A percentile compares a stretch with the other conserved stretches of the same genome.
Conservation (phyloP, 208 protist genomes). For the Novymonas esmeraldas region DNA sequence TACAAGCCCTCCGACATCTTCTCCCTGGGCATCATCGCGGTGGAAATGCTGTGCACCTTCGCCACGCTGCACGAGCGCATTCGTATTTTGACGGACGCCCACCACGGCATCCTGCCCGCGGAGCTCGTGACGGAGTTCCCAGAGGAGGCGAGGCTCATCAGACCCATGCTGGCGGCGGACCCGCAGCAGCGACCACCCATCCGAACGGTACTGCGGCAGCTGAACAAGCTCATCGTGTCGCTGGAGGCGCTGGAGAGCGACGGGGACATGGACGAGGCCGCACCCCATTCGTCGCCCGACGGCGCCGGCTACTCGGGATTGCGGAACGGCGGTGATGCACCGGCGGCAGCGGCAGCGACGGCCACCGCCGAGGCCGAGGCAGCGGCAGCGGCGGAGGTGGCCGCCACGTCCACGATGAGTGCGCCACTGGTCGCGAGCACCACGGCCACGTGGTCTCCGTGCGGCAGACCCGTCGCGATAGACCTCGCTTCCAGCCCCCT, state of each 20-base stretch:
- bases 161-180: conserved; percentile 42
- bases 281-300: neutral
- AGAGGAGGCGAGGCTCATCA: conserved; percentile 57
- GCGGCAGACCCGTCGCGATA: neutral
- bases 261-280: conserved; percentile 11
- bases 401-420: too few species aligned
- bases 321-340: neutral
- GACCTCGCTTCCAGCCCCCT: neutral
- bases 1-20: conserved; percentile 74
- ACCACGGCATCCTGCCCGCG: conserved; percentile 38
- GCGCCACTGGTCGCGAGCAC: neutral
- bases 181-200: conserved; percentile 30
- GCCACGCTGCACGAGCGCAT: conserved; percentile 76
- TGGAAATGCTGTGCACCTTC: conserved; percentile 83
- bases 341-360: neutral
- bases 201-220: conserved; percentile 39
- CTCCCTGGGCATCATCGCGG: conserved; percentile 76
- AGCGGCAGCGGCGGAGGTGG: neutral
- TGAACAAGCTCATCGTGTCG: conserved; percentile 29
- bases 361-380: too few species aligned
- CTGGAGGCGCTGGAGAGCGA: conserved; percentile 34
- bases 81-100: conserved; percentile 58
- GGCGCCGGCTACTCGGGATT: neutral
- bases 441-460: too few species aligned
- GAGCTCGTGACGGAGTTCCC: conserved; percentile 39